A percentile compares a stretch with the other conserved stretches of the same genome.
These are phyloP conservation scores for Herpetospermum pedunculosum DNA, from an alignment of 306 rosid genomes.

Conservation along the genomic window DNA sequence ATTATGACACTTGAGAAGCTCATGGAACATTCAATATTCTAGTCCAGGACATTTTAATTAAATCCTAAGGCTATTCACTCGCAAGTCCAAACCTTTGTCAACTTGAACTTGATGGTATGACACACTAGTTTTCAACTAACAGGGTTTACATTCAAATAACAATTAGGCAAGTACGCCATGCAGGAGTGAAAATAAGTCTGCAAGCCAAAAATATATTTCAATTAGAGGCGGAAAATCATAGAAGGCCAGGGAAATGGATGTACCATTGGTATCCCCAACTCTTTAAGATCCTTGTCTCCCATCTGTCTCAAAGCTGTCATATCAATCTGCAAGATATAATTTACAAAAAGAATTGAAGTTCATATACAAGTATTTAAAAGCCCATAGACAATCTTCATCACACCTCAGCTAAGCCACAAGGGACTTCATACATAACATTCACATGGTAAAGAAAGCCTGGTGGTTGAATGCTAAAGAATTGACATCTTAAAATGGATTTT, in stretches of 20 bases:
- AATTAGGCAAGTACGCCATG: background rate
- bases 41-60: background rate
- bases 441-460: background rate
- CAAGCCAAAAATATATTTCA: background rate
- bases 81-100: background rate
- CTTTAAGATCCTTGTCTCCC: conserved; percentile 61
- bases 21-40: background rate
- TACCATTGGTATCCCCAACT: conserved; percentile 68
- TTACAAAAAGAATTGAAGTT: background rate
- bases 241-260: conserved; percentile 3
- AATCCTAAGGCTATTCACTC: background rate
- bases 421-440: background rate
- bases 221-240: background rate
- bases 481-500: background rate
- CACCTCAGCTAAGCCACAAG: background rate
- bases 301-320: conserved; percentile 53
- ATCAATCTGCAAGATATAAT: conserved; percentile 35
- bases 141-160: background rate
- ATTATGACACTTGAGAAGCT: background rate
- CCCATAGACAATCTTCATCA: background rate
- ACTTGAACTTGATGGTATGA: background rate
- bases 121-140: background rate
- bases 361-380: background rate
- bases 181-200: background rate
- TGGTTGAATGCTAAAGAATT: background rate